A percentile compares a stretch with the other conserved stretches of the same genome.
Conservation (phyloP, 306 rosid species). For the Cucumis hystrix region DNA sequence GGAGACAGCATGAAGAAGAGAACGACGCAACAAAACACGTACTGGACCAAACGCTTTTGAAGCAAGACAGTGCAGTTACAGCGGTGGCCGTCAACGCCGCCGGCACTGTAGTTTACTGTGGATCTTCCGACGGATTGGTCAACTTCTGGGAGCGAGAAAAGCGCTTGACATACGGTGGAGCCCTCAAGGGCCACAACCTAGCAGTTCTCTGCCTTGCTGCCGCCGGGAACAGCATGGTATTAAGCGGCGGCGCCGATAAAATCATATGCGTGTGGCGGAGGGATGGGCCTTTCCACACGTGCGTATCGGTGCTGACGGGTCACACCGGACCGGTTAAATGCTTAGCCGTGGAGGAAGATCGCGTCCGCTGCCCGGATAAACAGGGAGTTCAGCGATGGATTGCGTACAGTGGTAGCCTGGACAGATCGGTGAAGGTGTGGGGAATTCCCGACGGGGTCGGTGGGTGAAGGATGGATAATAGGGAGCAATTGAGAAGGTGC, state of each 20-base stretch:
- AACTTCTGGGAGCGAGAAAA: slow-evolving; percentile 62
- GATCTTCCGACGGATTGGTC: slow-evolving; percentile 74
- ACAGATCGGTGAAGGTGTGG: slow-evolving; percentile 93
- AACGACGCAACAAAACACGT: slow-evolving; percentile 34
- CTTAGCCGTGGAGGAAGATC: slow-evolving; percentile 53
- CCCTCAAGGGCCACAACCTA: slow-evolving; percentile 60
- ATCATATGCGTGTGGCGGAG: slow-evolving; percentile 74
- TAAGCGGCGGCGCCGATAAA: slow-evolving; percentile 82
- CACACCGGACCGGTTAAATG: slow-evolving; percentile 87
- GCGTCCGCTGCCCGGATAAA: not conserved
- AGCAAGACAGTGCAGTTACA: slow-evolving; percentile 81
- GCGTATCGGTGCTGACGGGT: slow-evolving; percentile 59
- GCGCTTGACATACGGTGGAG: slow-evolving; percentile 48
- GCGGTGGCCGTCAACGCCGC: slow-evolving; percentile 38
- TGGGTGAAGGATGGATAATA: not conserved
- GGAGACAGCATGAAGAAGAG: slow-evolving; percentile 22
- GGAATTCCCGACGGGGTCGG: slow-evolving; percentile 24
- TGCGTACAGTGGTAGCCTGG: slow-evolving; percentile 85
- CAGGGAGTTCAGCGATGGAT: slow-evolving; percentile 35
- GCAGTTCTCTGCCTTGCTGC: slow-evolving; percentile 65
- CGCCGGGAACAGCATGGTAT: slow-evolving; percentile 35
- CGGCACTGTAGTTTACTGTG: slow-evolving; percentile 49
- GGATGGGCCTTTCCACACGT: slow-evolving; percentile 55
- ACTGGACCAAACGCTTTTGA: slow-evolving; percentile 33
- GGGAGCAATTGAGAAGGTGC: not conserved